Conservation (phyloP, 352 stramenopile genomes). For the Globisporangium uncinulatum region DNA sequence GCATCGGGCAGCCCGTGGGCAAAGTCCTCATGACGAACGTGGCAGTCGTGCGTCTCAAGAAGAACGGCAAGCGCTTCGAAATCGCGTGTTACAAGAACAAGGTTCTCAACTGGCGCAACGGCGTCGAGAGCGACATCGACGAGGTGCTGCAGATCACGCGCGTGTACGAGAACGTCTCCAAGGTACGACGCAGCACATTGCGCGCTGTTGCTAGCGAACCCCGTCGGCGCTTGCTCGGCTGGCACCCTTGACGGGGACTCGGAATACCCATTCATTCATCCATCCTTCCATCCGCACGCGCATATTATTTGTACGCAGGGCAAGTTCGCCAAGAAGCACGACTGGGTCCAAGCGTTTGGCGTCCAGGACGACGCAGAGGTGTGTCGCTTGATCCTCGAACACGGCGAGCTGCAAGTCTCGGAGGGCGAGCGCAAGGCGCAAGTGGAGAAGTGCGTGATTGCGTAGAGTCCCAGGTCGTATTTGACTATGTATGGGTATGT, state of each 20-base stretch:
- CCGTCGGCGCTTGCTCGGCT: too few relatives aligned
- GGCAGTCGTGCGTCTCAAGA: conserved; percentile 94
- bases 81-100: conserved; percentile 99
- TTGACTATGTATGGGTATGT: background rate
- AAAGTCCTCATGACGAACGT: conserved; percentile 96
- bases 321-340: conserved; percentile 93
- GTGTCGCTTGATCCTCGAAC: conserved; percentile 93
- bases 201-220: too few relatives aligned
- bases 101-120: conserved; percentile 97
- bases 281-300: background rate
- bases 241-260: too few relatives aligned
- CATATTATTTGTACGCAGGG: conserved; percentile 51
- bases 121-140: conserved; percentile 96
- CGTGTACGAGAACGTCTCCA: conserved; percentile 98
- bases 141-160: conserved; percentile 97
- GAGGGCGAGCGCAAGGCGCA: conserved; percentile 93
- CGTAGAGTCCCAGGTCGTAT: background rate
- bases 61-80: conserved; percentile 96
- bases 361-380: conserved; percentile 90
- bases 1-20: conserved; percentile 76
- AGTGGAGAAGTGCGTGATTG: conserved; percentile 71
- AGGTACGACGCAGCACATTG: conserved; percentile 21
- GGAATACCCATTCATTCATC: too few relatives aligned
- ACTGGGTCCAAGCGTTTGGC: conserved; percentile 93
- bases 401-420: conserved; percentile 96